Percentiles rank a stretch among this genome's conserved stretches.
Conservation (phyloP, 1,284 basidiomycete genomes). For the Trichosporon coremiiforme region DNA sequence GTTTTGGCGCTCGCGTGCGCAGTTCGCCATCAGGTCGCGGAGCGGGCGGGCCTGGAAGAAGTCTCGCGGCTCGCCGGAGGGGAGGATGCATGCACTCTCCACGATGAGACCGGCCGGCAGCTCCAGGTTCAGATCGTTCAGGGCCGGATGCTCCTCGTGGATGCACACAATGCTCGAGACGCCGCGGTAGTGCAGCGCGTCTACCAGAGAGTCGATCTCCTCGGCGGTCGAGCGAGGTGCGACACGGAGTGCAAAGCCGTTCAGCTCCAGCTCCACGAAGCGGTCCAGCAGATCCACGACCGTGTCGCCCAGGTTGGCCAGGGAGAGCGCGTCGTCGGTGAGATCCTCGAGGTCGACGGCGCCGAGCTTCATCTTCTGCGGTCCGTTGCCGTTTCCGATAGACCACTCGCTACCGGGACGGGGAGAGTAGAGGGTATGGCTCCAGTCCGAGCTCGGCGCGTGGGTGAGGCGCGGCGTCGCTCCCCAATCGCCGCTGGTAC, state of each 20-base stretch:
- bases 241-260: conserved; percentile 20
- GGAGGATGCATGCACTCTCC: conserved; percentile 25
- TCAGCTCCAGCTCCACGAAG: conserved; percentile 18
- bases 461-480: neutral
- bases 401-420: conserved; percentile 5
- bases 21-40: conserved; percentile 20
- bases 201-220: conserved; percentile 20
- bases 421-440: conserved; percentile 10
- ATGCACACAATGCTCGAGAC: conserved; percentile 19
- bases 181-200: conserved; percentile 14
- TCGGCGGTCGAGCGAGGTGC: conserved; percentile 16
- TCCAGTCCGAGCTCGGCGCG: neutral
- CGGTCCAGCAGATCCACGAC: conserved; percentile 19
- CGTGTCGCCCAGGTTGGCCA: conserved; percentile 12
- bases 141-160: conserved; percentile 6
- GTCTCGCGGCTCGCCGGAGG: conserved; percentile 22
- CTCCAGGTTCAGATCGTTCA: conserved; percentile 20
- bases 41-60: conserved; percentile 24
- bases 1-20: conserved; percentile 21
- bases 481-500: neutral
- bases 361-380: conserved; percentile 25
- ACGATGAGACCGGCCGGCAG: conserved; percentile 21
- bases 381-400: neutral
- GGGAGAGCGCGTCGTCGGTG: neutral
- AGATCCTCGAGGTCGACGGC: conserved; percentile 20